Evolutionary conservation across 768 basidiomycete species (phyloP).

Genomic region (Boletus subcaerulescens): DNA sequence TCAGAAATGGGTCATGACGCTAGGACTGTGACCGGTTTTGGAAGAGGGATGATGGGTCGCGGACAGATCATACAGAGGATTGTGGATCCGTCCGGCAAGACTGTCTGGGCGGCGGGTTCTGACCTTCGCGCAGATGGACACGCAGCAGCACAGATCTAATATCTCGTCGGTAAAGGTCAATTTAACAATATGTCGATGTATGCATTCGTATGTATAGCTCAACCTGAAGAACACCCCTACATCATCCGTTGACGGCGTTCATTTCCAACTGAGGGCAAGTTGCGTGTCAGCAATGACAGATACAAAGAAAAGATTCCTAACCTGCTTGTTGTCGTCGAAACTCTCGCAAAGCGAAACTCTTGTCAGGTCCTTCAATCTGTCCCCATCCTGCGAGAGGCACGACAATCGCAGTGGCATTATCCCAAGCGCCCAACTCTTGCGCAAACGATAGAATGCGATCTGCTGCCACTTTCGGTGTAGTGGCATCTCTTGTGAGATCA

Average conservation of each 20-base stretch:
- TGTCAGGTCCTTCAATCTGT: conserved; percentile 71
- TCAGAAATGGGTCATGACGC: conserved; percentile 90
- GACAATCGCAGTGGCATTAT: conserved; percentile 90
- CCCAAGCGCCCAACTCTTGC: conserved; percentile 78
- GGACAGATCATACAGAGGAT: conserved; percentile 90
- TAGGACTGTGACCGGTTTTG: conserved; percentile 56
- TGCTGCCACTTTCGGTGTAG: conserved; percentile 78
- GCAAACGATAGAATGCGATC: conserved; percentile 79
- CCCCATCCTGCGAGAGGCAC: conserved; percentile 94
- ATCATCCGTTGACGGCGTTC: conserved; percentile 61
- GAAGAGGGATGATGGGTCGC: conserved; percentile 67
- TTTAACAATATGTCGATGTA: conserved; percentile 1
- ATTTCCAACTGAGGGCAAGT: conserved; percentile 46
- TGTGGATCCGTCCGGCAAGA: conserved; percentile 56
- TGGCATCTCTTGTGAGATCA: conserved; percentile 75
- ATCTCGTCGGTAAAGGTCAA: background rate
- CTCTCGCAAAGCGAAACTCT: conserved; percentile 77
- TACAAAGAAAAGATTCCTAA: conserved; percentile 24
- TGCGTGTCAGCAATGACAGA: conserved; percentile 1
- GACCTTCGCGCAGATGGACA: conserved; percentile 89
- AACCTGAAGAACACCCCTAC: conserved; percentile 33
- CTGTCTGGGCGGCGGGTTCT: conserved; percentile 95
- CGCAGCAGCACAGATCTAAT: conserved; percentile 78
- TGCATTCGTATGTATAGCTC: background rate
- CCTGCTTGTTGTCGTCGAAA: conserved; percentile 70